Evolutionary conservation across 257 asterid species (phyloP), one percentile per base, ranked within the genome.

Genomic region (Nicotiana obtusifolia): DNA sequence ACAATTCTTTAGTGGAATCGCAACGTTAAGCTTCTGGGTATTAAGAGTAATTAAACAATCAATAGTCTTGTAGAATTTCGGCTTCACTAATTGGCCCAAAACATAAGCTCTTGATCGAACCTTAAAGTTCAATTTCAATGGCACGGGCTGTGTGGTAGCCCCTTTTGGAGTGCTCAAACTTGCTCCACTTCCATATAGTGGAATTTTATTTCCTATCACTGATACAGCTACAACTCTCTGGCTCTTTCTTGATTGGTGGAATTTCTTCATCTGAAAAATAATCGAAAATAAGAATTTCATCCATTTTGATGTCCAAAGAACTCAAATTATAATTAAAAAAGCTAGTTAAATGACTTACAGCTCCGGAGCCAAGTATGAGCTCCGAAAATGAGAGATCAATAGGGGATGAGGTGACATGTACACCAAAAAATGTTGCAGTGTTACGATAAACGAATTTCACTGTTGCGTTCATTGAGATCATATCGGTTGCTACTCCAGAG

Each of bases 111-210:
- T 90, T 10, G 99, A 90, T 64, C 93, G 85, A 57, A 95, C 88
- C 44, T 88, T 89, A 33, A 95, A 92, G 52, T 83, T 87, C 86
- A 95, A 79, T 28, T 88, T 88, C 52, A 95, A 64, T 2, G 90
- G 91, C 80, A 95, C 93, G 16, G 94, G 94, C 24, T 75, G 17
- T 13, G 89, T 20, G 3, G 95, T 88, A 16, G 90, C 78, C 80
- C 97, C 98, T 6, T 88, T 81, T 10, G 90, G 89, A 0, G 93
- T 91, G 85, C 90, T 90, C 90, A 95, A 75, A 89, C 89, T 85
- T 66, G 97, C 92, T 67, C 97, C 98, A 69, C 93, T 86, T 49
- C 98, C 98, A 41, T 95, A 95, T 84, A 95, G 33, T 2, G 99
- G 99, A 75, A 93, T 92, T 88, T 87, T 88, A 77, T 91, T 92